These are phyloP conservation scores for Blechomonas ayalai DNA, from an alignment of 208 protist genomes.

Conservation along the genomic window DNA sequence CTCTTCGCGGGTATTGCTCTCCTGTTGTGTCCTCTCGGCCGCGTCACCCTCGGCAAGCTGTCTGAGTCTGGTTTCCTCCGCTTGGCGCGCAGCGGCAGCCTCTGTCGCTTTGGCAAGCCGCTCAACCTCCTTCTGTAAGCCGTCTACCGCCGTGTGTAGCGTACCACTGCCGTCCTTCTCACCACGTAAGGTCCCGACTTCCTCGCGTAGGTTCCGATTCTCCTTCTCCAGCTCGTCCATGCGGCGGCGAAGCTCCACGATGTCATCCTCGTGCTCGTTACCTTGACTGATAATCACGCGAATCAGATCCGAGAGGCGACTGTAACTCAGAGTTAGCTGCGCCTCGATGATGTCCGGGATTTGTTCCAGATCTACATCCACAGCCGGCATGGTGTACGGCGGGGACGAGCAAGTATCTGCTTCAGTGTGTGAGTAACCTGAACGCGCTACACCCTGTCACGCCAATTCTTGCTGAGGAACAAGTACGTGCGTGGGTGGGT, in stretches of 20 bases:
- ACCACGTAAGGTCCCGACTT: slow-evolving; percentile 30
- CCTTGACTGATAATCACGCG: slow-evolving; percentile 76
- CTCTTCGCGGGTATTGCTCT: slow-evolving; percentile 5
- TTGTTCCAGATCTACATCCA: slow-evolving; percentile 57
- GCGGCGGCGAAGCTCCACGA: slow-evolving; percentile 43
- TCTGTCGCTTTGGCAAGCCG: slow-evolving; percentile 3
- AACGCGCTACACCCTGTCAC: too few species aligned
- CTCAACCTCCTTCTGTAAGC: slow-evolving; percentile 9
- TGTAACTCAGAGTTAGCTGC: slow-evolving; percentile 86
- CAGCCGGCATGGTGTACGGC: slow-evolving; percentile 40
- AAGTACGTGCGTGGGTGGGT: too few species aligned
- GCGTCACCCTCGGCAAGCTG: background rate
- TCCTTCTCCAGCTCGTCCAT: slow-evolving; percentile 40
- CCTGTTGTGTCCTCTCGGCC: background rate
- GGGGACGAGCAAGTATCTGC: too few species aligned
- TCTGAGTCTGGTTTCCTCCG: slow-evolving; percentile 4
- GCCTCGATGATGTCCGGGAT: slow-evolving; percentile 89
- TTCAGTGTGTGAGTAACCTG: too few species aligned
- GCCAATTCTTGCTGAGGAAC: too few species aligned
- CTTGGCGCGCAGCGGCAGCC: background rate
- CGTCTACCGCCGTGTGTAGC: slow-evolving; percentile 1
- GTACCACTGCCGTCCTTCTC: background rate
- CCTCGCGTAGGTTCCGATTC: slow-evolving; percentile 33
- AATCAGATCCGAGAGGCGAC: slow-evolving; percentile 68
- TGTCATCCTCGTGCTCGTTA: slow-evolving; percentile 75